Conservation (phyloP, 2,329 filamentous ascomycete genomes). For the Alternaria hordeiaustralica region DNA sequence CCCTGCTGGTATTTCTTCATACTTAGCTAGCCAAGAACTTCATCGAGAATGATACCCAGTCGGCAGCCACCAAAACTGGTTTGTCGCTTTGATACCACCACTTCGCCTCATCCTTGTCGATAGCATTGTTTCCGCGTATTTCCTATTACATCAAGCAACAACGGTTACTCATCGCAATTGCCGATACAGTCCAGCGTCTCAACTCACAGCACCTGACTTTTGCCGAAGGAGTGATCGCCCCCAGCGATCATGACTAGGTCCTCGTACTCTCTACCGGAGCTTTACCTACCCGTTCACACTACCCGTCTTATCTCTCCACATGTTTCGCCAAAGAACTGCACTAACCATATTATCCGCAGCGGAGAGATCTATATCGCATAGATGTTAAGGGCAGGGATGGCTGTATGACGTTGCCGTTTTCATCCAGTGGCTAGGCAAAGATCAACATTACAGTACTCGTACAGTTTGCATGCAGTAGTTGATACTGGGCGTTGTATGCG, state of each 20-base stretch:
- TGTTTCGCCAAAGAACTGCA: neutral
- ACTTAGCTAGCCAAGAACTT: constrained; percentile 12
- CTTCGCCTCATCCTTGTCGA: neutral
- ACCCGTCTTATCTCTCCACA: neutral
- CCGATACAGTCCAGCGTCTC: neutral
- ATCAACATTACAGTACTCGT: neutral
- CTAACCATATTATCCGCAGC: neutral
- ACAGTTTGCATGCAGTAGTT: neutral
- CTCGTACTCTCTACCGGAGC: neutral
- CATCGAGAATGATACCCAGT: constrained; percentile 18
- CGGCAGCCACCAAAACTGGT: constrained; percentile 4
- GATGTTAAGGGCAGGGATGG: neutral
- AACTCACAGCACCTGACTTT: neutral
- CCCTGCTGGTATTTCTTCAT: constrained; percentile 7
- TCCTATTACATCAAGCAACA: neutral
- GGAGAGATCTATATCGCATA: constrained; percentile 9
- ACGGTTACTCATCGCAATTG: neutral
- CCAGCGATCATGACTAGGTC: constrained; percentile 5
- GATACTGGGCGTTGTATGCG: neutral
- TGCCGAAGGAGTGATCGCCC: neutral
- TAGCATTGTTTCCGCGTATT: neutral
- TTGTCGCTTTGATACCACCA: neutral
- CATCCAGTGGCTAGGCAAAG: constrained; percentile 2
- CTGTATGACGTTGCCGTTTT: neutral
- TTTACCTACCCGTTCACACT: neutral